Conservation (phyloP, 176 grass and related monocot genomes). For the Elymus sibiricus region DNA sequence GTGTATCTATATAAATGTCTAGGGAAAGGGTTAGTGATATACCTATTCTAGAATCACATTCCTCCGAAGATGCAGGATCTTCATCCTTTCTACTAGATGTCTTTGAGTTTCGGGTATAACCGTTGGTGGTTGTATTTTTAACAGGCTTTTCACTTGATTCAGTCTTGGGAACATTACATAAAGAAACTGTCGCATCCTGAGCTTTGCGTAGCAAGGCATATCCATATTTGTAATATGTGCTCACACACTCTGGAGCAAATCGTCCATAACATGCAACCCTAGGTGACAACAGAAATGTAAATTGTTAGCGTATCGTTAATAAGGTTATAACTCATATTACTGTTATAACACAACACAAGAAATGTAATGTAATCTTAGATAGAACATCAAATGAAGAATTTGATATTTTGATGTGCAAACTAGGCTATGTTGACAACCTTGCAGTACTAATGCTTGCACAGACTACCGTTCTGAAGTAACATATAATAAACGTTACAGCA, state of each 20-base stretch:
- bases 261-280: constrained; percentile 62
- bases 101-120: constrained; percentile 42
- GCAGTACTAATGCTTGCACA: neutral
- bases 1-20: neutral
- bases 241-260: constrained; percentile 75
- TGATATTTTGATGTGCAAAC: no score
- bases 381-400: neutral
- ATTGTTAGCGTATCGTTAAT: neutral
- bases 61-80: no score
- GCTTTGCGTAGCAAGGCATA: constrained; percentile 71
- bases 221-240: constrained; percentile 87
- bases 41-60: constrained; percentile 43
- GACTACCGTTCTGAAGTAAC: neutral
- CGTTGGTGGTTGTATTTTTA: constrained; percentile 41
- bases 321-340: neutral
- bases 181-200: constrained; percentile 63
- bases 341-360: neutral
- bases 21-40: neutral
- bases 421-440: no score
- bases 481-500: neutral
- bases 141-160: constrained; percentile 31
- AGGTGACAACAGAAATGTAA: neutral
- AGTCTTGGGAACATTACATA: constrained; percentile 62
- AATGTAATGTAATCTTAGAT: neutral
- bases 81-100: neutral